A percentile compares a stretch with the other conserved stretches of the same genome.
Evolutionary conservation across 1,284 basidiomycete genomes (phyloP).

Genomic region (Paramarasmius palmivorus): DNA sequence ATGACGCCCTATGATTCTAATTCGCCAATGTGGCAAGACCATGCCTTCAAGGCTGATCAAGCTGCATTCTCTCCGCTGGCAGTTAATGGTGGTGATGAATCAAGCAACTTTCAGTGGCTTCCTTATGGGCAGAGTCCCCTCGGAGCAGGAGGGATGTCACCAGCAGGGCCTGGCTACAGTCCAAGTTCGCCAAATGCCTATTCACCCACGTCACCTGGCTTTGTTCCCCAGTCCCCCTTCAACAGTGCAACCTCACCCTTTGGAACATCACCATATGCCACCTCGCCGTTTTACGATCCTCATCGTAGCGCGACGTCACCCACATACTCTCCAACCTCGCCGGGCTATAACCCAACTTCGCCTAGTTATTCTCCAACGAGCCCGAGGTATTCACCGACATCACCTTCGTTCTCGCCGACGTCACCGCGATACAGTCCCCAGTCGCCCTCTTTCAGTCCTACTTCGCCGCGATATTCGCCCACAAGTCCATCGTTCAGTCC

Average conservation of each 20-base stretch:
- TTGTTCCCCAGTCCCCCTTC: conserved; percentile 84
- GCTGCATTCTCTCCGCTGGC: conserved; percentile 95
- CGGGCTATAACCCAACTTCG: conserved; percentile 76
- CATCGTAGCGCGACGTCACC: conserved; percentile 73
- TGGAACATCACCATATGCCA: conserved; percentile 74
- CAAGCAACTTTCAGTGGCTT: conserved; percentile 70
- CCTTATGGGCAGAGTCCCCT: conserved; percentile 84
- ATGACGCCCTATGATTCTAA: conserved; percentile 96
- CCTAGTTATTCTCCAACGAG: conserved; percentile 89
- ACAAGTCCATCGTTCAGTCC: conserved; percentile 87
- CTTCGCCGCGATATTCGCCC: conserved; percentile 82
- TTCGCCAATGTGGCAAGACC: conserved; percentile 79
- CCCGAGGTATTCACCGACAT: conserved; percentile 83
- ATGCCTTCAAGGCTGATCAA: conserved; percentile 77
- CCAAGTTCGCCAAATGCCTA: conserved; percentile 83
- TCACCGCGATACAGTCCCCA: conserved; percentile 81
- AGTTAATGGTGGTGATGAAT: conserved; percentile 83
- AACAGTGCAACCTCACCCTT: conserved; percentile 82
- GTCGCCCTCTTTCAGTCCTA: conserved; percentile 84
- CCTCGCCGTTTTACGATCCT: conserved; percentile 79
- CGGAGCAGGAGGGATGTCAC: conserved; percentile 78
- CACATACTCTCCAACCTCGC: conserved; percentile 85
- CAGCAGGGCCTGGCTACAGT: conserved; percentile 76
- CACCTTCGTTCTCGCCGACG: conserved; percentile 85
- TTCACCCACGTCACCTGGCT: conserved; percentile 84